Evolutionary conservation across 192 early-diverging fungal genomes (phyloP).

Genomic region (Physocladia obscura): DNA sequence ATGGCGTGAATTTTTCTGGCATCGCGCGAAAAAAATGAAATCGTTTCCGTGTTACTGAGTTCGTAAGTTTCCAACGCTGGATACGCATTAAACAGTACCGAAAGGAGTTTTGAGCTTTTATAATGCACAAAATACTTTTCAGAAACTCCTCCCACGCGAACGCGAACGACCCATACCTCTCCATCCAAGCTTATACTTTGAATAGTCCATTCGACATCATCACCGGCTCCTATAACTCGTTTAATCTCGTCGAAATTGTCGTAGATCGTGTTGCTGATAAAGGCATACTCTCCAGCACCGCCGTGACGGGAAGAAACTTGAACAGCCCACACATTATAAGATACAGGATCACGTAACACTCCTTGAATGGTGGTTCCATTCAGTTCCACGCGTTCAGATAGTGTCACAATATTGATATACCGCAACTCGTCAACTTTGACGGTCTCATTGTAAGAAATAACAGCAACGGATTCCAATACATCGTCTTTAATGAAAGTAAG

Average conservation of each 20-base stretch:
- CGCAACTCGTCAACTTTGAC: too few relatives aligned
- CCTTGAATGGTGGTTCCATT: too few relatives aligned
- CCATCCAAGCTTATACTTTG: not conserved
- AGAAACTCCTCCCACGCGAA: not conserved
- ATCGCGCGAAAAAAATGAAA: constrained; percentile 37
- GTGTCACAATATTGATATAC: too few relatives aligned
- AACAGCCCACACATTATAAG: too few relatives aligned
- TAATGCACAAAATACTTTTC: not conserved
- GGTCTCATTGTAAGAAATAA: too few relatives aligned
- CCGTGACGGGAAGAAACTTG: too few relatives aligned
- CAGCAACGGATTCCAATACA: too few relatives aligned
- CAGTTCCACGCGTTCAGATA: too few relatives aligned
- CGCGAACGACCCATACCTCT: not conserved
- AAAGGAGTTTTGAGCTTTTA: not conserved
- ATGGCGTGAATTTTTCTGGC: constrained; percentile 24
- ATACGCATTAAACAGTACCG: not conserved
- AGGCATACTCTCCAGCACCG: not conserved
- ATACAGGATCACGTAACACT: too few relatives aligned
- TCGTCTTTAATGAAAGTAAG: too few relatives aligned
- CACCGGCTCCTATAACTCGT: not conserved
- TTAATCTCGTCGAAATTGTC: not conserved
- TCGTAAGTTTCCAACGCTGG: constrained; percentile 6
- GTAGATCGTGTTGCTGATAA: not conserved
- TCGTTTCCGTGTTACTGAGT: constrained; percentile 23
- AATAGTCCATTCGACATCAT: not conserved